Conservation (phyloP, 192 early-diverging fungal genomes). For the Coemansia sp. region DNA sequence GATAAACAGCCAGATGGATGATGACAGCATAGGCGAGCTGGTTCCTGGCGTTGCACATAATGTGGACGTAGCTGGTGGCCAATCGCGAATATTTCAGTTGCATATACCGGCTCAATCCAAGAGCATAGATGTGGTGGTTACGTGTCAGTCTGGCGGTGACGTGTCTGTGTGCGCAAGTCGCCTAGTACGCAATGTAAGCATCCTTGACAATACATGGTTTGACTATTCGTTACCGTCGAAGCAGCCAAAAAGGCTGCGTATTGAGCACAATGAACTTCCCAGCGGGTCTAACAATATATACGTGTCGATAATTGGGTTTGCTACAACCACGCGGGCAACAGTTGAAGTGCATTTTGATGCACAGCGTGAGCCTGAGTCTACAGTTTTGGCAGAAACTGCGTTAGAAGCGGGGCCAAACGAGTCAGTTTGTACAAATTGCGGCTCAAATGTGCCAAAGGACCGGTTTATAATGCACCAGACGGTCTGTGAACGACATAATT, state of each 20-base stretch:
- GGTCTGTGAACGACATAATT: conserved; percentile 82
- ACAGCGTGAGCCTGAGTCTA: background rate
- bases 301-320: conserved; percentile 20
- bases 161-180: conserved; percentile 46
- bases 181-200: conserved; percentile 12
- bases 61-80: background rate
- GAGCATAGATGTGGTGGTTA: conserved; percentile 12
- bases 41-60: conserved; percentile 1
- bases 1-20: background rate
- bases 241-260: conserved; percentile 21
- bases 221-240: conserved; percentile 42
- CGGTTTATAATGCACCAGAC: conserved; percentile 69
- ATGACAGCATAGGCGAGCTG: conserved; percentile 7
- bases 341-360: conserved; percentile 19
- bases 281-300: conserved; percentile 19
- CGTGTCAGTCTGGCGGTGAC: conserved; percentile 25
- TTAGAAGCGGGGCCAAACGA: background rate
- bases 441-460: conserved; percentile 60
- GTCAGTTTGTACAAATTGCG: conserved; percentile 67
- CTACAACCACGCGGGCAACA: conserved; percentile 6
- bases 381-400: background rate
- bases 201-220: conserved; percentile 30
- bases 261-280: conserved; percentile 11
- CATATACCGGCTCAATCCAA: conserved; percentile 12
- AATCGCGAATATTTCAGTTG: conserved; percentile 9